A percentile compares a stretch with the other conserved stretches of the same genome.
phyloP scores from a whole-genome alignment of 352 stramenopile genomes.

The Phytophthora pluvialis region DNA sequence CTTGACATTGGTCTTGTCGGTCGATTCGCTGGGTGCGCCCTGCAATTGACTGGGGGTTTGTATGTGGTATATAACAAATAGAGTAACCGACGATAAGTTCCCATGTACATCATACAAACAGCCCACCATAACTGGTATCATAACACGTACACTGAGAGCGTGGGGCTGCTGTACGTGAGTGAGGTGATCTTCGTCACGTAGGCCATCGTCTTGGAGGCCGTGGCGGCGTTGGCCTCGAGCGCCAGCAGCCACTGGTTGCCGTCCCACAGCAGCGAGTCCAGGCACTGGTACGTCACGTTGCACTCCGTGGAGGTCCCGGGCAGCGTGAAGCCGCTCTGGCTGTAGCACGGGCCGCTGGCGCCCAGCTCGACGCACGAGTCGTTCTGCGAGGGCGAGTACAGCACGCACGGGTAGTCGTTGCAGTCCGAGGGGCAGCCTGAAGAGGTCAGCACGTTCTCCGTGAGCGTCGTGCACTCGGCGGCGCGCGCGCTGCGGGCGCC shows the following conservation, averaged over 20 bases:
- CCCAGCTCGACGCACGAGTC: constrained; percentile 34
- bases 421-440: constrained; percentile 49
- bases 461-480: constrained; percentile 47
- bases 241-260: constrained; percentile 47
- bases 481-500: constrained; percentile 3
- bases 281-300: constrained; percentile 66
- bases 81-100: not conserved
- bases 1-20: constrained; percentile 48
- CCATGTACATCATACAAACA: constrained; percentile 14
- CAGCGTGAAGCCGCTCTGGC: constrained; percentile 33
- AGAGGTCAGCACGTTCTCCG: constrained; percentile 59
- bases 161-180: constrained; percentile 39
- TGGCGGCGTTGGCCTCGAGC: constrained; percentile 32
- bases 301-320: constrained; percentile 33
- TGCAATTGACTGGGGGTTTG: constrained; percentile 38
- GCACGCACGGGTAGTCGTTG: constrained; percentile 44
- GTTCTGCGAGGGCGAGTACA: constrained; percentile 55
- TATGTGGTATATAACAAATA: constrained; percentile 14
- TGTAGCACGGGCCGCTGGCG: constrained; percentile 45
- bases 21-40: constrained; percentile 31
- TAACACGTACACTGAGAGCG: constrained; percentile 52
- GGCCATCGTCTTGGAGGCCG: constrained; percentile 43
- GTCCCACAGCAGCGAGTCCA: constrained; percentile 49
- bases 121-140: constrained; percentile 2
- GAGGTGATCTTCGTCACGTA: constrained; percentile 56